phyloP scores from a whole-genome alignment of 257 asterid species.

The Solanum lycopersicoides region DNA sequence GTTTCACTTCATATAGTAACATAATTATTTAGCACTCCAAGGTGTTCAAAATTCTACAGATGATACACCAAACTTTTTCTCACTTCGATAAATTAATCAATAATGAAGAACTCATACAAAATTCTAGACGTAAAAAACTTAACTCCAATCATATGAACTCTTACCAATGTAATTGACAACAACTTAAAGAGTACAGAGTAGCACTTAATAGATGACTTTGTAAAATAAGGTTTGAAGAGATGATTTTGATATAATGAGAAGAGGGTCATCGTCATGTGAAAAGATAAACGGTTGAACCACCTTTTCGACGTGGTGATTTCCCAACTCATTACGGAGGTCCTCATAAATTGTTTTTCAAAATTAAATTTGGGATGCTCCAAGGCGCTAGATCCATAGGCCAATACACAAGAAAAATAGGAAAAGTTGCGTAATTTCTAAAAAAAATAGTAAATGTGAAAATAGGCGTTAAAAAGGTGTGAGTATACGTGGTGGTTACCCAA shows the following conservation, averaged over 20 bases:
- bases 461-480: too few species aligned
- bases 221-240: neutral
- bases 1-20: neutral
- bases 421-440: too few species aligned
- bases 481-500: too few species aligned
- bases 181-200: neutral
- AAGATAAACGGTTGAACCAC: too few species aligned
- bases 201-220: neutral
- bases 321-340: too few species aligned
- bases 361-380: too few species aligned
- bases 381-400: too few species aligned
- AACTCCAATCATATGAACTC: neutral
- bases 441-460: too few species aligned
- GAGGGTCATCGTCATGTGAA: too few species aligned
- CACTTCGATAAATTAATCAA: neutral
- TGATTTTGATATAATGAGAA: neutral
- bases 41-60: neutral
- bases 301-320: too few species aligned
- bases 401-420: too few species aligned
- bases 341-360: too few species aligned
- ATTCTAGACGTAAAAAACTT: neutral
- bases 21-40: neutral
- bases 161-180: neutral
- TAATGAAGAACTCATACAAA: neutral
- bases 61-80: neutral